Percentiles rank a stretch among this genome's conserved stretches.
phyloP scores from a whole-genome alignment of 192 early-diverging fungal species.

The Coemansia guatemalensis region DNA sequence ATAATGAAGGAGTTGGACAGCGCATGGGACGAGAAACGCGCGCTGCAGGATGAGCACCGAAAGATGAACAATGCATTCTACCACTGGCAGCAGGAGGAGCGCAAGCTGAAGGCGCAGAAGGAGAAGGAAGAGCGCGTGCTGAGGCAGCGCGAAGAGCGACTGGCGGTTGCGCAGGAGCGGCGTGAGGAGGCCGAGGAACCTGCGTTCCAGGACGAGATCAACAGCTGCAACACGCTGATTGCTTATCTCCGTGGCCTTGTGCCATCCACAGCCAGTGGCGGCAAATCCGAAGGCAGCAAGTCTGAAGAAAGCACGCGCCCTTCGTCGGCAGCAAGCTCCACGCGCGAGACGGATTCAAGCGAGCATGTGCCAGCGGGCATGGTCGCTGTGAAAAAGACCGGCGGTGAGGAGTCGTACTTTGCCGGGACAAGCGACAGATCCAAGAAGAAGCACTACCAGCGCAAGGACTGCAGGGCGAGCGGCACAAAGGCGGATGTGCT shows the following conservation, averaged over 20 bases:
- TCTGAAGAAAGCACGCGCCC: slow-evolving; percentile 35
- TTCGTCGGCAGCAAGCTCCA: slow-evolving; percentile 43
- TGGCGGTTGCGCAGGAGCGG: slow-evolving; percentile 69
- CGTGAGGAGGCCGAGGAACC: slow-evolving; percentile 85
- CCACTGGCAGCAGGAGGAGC: slow-evolving; percentile 67
- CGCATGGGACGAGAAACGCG: slow-evolving; percentile 65
- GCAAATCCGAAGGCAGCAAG: slow-evolving; percentile 14
- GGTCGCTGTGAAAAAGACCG: slow-evolving; percentile 73
- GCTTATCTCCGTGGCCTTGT: slow-evolving; percentile 61
- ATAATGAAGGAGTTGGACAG: slow-evolving; percentile 71
- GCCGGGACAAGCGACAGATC: slow-evolving; percentile 58
- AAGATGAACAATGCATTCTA: slow-evolving; percentile 72
- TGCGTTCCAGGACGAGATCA: slow-evolving; percentile 85
- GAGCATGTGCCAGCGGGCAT: slow-evolving; percentile 73
- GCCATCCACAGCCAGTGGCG: slow-evolving; percentile 17
- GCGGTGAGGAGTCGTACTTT: slow-evolving; percentile 76
- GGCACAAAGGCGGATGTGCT: slow-evolving; percentile 55
- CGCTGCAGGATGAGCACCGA: slow-evolving; percentile 70
- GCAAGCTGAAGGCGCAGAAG: slow-evolving; percentile 60
- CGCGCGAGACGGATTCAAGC: slow-evolving; percentile 60
- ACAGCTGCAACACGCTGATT: slow-evolving; percentile 78
- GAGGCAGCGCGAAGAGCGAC: slow-evolving; percentile 66
- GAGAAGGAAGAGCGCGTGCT: slow-evolving; percentile 67
- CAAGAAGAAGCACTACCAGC: slow-evolving; percentile 62
- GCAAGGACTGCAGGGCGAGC: slow-evolving; percentile 53